These are phyloP conservation scores for Venturia carpophila DNA, from an alignment of 2,329 filamentous ascomycete genomes.

Conservation along the genomic window DNA sequence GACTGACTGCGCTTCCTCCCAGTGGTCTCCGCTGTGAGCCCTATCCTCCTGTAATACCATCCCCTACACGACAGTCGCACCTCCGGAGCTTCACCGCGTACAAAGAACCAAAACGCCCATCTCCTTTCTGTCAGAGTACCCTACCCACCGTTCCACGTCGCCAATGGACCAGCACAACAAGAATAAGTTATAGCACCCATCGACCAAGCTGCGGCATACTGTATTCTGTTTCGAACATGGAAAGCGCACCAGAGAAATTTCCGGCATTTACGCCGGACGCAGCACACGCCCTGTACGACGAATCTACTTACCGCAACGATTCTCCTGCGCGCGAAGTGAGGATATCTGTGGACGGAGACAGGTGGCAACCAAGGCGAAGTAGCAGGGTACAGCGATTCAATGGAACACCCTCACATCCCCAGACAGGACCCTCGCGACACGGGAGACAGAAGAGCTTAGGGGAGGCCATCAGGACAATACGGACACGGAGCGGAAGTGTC, in stretches of 20 bases:
- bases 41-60: not conserved
- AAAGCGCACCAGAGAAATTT: constrained; percentile 24
- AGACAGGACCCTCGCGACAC: constrained; percentile 36
- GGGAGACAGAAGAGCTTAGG: constrained; percentile 76
- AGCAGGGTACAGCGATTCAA: constrained; percentile 28
- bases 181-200: constrained; percentile 1
- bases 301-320: not conserved
- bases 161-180: constrained; percentile 3
- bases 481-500: constrained; percentile 73
- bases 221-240: constrained; percentile 4
- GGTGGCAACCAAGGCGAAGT: constrained; percentile 56
- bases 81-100: not conserved
- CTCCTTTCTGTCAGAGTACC: not conserved
- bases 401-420: not conserved
- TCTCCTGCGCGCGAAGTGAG: constrained; percentile 12
- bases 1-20: not conserved
- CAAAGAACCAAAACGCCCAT: not conserved
- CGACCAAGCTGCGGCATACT: not conserved
- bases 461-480: constrained; percentile 78
- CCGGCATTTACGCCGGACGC: constrained; percentile 18
- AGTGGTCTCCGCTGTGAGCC: not conserved
- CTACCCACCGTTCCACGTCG: not conserved
- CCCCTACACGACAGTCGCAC: constrained; percentile 2
- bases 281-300: constrained; percentile 4
- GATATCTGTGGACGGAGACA: constrained; percentile 27